Base-by-base conservation (phyloP, 306 rosid species). In the Luffa acutangula region DNA sequence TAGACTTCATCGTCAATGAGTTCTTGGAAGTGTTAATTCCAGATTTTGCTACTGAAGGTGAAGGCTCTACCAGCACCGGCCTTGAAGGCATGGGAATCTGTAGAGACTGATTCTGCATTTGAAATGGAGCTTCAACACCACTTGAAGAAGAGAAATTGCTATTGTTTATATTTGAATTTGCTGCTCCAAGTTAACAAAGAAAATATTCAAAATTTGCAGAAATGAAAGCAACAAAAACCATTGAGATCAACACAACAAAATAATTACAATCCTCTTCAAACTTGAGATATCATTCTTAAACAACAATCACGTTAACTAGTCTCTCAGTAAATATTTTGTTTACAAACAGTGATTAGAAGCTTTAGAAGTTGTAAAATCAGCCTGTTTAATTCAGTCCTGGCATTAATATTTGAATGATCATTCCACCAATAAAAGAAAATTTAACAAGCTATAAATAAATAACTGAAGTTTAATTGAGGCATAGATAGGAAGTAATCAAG, bases 31-130 rank as follows among this genome's bases (percentile, higher is more conserved):
- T 37, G 51, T 34, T 62, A 21, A 64, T 52, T 64, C 76, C 80
- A 69, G 93, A 67, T 82, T 86, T 89, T 78, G 78, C 83, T 2
- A 62, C 51, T 51, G 83, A 81, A 78, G 79, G 87, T 48, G 79
- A 75, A 57, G 91, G 80, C 51, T 80, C 88, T 43, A 59, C 20
- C 6, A 66, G 81, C 79, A 79, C 46, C 12, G 80, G 58, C 59
- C 77, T 69, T 11, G 71, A 62, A 7, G 81, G 65, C 56, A 39
- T 59, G 43, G 75, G 58, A 43, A 80, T 85, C 78, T 87, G 89
- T 48, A 86, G 90, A 74, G 91, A 74, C 83, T 84, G 87, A 67
- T 58, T 78, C 74, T 81, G 88, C 53, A 80, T 58, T 76, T 84
- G 88, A 42, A 76, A 51, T 9, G 81, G 73, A 73, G 81, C 63